Conservation (phyloP, 768 basidiomycete genomes). For the Naganishia onofrii region DNA sequence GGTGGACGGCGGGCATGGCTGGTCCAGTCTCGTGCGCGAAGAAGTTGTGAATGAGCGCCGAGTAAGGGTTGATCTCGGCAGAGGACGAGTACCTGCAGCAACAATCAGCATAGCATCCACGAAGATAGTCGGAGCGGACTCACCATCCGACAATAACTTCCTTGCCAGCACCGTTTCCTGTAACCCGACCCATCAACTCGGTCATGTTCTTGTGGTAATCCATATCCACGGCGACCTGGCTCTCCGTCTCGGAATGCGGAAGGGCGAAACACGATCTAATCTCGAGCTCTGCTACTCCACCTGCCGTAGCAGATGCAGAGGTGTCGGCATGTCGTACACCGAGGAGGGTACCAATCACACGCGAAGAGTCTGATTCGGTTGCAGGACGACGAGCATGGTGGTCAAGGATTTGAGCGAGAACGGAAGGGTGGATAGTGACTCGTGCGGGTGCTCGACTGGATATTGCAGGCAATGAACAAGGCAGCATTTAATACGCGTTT, state of each 20-base stretch:
- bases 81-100: constrained; percentile 84
- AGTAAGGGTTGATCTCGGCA: constrained; percentile 85
- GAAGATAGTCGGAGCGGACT: constrained; percentile 43
- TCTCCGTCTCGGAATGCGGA: constrained; percentile 83
- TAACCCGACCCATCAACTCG: constrained; percentile 77
- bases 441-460: constrained; percentile 43
- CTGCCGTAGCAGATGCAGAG: constrained; percentile 19
- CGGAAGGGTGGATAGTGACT: constrained; percentile 82
- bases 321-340: constrained; percentile 65
- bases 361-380: constrained; percentile 60
- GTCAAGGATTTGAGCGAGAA: constrained; percentile 90
- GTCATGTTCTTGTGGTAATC: constrained; percentile 92
- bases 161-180: constrained; percentile 62
- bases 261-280: constrained; percentile 85
- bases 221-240: constrained; percentile 94
- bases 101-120: neutral
- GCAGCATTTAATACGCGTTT: neutral
- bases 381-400: constrained; percentile 88
- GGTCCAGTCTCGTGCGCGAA: constrained; percentile 88
- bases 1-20: constrained; percentile 70
- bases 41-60: constrained; percentile 95
- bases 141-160: constrained; percentile 92
- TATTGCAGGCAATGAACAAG: neutral
- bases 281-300: constrained; percentile 61
- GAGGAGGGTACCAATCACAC: constrained; percentile 93